Evolutionary conservation across 2,329 filamentous ascomycete species (phyloP).

Genomic region (Amauroascus verrucosus): DNA sequence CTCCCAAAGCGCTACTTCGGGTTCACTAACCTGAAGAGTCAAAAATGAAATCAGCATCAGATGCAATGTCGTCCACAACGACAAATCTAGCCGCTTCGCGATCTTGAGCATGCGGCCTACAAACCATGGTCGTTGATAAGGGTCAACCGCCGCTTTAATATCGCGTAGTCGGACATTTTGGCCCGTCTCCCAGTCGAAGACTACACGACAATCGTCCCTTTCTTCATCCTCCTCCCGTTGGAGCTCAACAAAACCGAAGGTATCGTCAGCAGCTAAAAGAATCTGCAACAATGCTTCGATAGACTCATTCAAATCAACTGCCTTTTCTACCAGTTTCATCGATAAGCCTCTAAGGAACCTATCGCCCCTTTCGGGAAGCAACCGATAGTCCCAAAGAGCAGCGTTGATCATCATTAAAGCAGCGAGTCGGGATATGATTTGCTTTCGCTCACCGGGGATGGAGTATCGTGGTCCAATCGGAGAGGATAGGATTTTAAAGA

Average conservation of each 20-base stretch:
- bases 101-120: conserved; percentile 26
- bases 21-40: conserved; percentile 23
- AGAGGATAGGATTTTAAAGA: conserved; percentile 27
- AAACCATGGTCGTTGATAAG: conserved; percentile 25
- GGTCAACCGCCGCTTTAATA: conserved; percentile 11
- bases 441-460: conserved; percentile 30
- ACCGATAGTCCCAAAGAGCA: conserved; percentile 34
- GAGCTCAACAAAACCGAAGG: conserved; percentile 12
- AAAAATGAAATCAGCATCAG: conserved; percentile 30
- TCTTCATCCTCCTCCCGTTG: conserved; percentile 1
- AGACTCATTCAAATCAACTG: conserved; percentile 30
- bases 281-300: conserved; percentile 33
- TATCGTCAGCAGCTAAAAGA: conserved; percentile 29
- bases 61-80: conserved; percentile 29
- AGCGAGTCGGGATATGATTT: conserved; percentile 30
- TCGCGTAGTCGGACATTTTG: background rate
- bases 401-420: conserved; percentile 31
- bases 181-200: background rate
- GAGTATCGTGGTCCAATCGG: conserved; percentile 28
- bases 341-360: conserved; percentile 28
- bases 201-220: background rate
- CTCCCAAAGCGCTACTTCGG: conserved; percentile 24
- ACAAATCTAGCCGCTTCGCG: conserved; percentile 25
- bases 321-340: conserved; percentile 26
- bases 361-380: conserved; percentile 22